phyloP scores from a whole-genome alignment of 495 filamentous ascomycete genomes.

The Aspergillus taichungensis region DNA sequence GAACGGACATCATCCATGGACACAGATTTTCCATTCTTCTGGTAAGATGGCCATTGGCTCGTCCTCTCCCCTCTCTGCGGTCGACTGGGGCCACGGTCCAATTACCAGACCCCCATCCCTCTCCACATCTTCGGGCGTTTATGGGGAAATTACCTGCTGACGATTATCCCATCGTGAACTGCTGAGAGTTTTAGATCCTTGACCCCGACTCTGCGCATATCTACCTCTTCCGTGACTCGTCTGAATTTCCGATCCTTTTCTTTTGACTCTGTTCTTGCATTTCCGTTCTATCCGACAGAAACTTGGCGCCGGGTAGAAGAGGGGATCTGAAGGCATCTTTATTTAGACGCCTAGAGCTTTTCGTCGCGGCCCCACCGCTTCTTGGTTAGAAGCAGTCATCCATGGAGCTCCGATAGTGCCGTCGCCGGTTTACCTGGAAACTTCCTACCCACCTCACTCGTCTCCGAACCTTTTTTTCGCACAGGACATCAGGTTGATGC shows the following conservation, averaged over 20 bases:
- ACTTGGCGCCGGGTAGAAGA: too few relatives aligned
- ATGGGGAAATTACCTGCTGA: conserved; percentile 6
- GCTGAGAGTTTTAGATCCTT: conserved; percentile 3
- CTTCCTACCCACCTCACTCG: neutral
- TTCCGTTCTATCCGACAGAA: too few relatives aligned
- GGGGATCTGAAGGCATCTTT: too few relatives aligned
- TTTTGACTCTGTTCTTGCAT: too few relatives aligned
- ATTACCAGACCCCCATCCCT: conserved; percentile 5
- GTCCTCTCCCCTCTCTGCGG: neutral
- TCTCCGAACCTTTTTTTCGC: neutral
- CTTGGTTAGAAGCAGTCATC: neutral
- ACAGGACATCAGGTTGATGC: conserved; percentile 46
- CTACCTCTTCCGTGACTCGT: neutral
- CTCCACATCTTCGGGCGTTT: conserved; percentile 10
- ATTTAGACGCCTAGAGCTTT: too few relatives aligned
- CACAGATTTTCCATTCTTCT: neutral
- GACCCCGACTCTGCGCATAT: too few relatives aligned
- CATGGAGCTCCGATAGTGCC: conserved; percentile 13
- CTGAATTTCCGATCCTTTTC: neutral
- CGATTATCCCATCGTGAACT: conserved; percentile 1
- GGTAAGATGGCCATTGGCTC: conserved; percentile 4
- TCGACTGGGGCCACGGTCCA: too few relatives aligned
- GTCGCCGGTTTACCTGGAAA: neutral
- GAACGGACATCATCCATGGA: too few relatives aligned
- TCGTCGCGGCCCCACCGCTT: too few relatives aligned